Conservation (phyloP, 2,329 filamentous ascomycete genomes). For the Podosphaera fusca region DNA sequence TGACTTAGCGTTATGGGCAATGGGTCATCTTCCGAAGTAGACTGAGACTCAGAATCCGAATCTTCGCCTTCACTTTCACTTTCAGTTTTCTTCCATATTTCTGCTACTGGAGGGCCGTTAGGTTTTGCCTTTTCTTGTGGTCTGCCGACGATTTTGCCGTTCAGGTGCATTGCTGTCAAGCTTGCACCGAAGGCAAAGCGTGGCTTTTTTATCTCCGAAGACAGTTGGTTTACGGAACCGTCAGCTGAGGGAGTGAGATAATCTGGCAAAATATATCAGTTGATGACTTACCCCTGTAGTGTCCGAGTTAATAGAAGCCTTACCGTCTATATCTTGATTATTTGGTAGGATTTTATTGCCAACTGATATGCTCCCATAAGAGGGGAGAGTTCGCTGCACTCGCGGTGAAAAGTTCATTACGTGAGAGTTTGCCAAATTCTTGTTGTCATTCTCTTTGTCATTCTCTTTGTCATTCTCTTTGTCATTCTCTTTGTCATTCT, state of each 20-base stretch:
- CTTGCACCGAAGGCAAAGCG: slow-evolving; percentile 1
- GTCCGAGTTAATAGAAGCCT: too few species aligned
- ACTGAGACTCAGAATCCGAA: neutral
- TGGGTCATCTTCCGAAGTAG: neutral
- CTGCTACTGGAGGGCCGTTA: neutral
- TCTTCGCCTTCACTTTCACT: slow-evolving; percentile 2
- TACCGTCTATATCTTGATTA: too few species aligned
- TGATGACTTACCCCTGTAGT: neutral
- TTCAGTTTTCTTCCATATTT: neutral
- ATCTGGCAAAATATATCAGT: neutral
- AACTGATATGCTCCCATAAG: too few species aligned
- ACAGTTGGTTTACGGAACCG: neutral
- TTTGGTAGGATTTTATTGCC: too few species aligned
- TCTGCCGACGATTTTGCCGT: neutral
- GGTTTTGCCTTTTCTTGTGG: neutral
- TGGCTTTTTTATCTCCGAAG: neutral
- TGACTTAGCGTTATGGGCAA: neutral
- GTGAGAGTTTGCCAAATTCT: neutral
- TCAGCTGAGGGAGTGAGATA: neutral
- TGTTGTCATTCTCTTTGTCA: too few species aligned
- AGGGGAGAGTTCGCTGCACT: neutral
- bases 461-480: too few species aligned
- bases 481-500: too few species aligned
- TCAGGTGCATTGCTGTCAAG: neutral
- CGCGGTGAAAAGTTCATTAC: slow-evolving; percentile 1